These are phyloP conservation scores for Myxozyma melibiosi DNA, from an alignment of 805 yeast species.

Conservation along the genomic window DNA sequence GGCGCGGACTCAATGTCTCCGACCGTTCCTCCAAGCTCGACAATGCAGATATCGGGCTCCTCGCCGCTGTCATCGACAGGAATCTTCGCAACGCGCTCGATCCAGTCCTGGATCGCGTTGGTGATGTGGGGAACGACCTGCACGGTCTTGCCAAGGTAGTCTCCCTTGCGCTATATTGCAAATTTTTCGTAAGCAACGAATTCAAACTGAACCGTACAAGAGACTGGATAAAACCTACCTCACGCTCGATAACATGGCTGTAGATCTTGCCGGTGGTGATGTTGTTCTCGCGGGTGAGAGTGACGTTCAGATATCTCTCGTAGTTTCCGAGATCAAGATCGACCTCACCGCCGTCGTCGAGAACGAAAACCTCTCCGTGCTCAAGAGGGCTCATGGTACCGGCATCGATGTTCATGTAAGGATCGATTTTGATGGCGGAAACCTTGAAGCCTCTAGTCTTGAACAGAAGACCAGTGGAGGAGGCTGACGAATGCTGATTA, in stretches of 20 bases:
- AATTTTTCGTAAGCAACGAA: neutral
- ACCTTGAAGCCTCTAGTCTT: conserved; percentile 94
- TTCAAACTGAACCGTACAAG: neutral
- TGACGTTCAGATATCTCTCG: conserved; percentile 92
- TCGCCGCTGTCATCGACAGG: conserved; percentile 90
- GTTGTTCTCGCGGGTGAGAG: conserved; percentile 91
- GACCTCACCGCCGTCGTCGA: conserved; percentile 98
- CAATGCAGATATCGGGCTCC: conserved; percentile 94
- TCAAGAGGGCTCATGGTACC: conserved; percentile 99
- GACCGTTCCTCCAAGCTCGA: conserved; percentile 96
- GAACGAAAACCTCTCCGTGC: conserved; percentile 97
- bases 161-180: conserved; percentile 70
- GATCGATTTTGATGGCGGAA: conserved; percentile 97
- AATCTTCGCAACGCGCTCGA: conserved; percentile 84
- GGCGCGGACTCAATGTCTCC: conserved; percentile 99
- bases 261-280: conserved; percentile 98
- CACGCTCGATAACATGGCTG: conserved; percentile 88
- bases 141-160: conserved; percentile 97
- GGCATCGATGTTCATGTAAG: conserved; percentile 98
- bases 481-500: too few species aligned
- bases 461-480: conserved; percentile 92
- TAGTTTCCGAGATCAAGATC: conserved; percentile 98
- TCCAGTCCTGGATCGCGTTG: conserved; percentile 97
- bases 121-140: conserved; percentile 99
- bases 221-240: conserved; percentile 40